These are phyloP conservation scores for Aspergillus leporis DNA, from an alignment of 495 filamentous ascomycete species.

Conservation along the genomic window DNA sequence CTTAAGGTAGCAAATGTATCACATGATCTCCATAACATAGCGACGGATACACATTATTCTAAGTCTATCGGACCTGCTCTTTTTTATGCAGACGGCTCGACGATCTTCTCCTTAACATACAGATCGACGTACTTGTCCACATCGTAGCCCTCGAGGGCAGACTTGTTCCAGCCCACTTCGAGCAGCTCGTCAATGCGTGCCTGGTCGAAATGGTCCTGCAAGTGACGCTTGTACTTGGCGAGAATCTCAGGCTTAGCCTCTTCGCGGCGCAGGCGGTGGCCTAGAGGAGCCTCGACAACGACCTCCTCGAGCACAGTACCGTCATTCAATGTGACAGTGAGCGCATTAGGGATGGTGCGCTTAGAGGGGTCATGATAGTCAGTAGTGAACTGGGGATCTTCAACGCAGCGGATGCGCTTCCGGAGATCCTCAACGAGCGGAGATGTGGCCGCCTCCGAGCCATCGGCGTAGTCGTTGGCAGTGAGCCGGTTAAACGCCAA, in stretches of 20 bases:
- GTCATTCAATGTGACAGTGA: constrained; percentile 91
- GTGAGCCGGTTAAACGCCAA: constrained; percentile 89
- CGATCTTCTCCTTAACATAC: constrained; percentile 72
- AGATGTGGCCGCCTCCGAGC: constrained; percentile 85
- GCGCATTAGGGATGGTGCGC: constrained; percentile 93
- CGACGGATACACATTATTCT: constrained; percentile 15
- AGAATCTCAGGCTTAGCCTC: constrained; percentile 97
- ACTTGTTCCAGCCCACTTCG: constrained; percentile 67
- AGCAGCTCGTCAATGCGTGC: constrained; percentile 76
- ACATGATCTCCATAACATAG: background rate
- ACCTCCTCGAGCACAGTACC: constrained; percentile 91
- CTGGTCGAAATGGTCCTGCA: constrained; percentile 77
- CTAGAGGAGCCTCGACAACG: constrained; percentile 91
- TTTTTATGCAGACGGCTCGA: constrained; percentile 17
- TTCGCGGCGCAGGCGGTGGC: constrained; percentile 85
- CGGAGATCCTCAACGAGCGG: constrained; percentile 85
- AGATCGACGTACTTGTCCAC: constrained; percentile 94
- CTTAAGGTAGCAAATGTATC: background rate
- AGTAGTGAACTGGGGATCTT: constrained; percentile 89
- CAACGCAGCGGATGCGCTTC: constrained; percentile 88
- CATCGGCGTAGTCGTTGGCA: constrained; percentile 89
- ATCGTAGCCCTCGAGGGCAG: constrained; percentile 74
- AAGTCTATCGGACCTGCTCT: constrained; percentile 2
- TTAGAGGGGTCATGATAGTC: constrained; percentile 93
- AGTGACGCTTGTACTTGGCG: constrained; percentile 90